Evolutionary conservation across 31 red algal genomes (phyloP).

Genomic region (Asparagopsis taxiformis): DNA sequence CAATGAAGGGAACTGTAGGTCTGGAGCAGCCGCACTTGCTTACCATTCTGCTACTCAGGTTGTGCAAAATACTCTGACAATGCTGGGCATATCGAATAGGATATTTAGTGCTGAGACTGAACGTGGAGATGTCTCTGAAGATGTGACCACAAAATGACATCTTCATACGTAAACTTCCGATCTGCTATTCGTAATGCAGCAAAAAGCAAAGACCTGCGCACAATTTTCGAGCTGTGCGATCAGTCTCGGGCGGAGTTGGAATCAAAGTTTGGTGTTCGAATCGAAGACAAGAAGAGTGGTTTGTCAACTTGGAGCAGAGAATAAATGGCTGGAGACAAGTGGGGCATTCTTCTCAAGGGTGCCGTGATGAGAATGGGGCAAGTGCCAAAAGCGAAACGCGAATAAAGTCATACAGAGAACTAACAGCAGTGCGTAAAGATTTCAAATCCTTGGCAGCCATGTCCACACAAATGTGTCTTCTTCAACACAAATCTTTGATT

Average conservation of each 20-base stretch:
- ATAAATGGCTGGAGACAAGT: neutral
- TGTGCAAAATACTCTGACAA: neutral
- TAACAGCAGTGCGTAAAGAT: constrained; percentile 46
- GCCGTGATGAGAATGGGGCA: neutral
- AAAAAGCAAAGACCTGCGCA: constrained; percentile 37
- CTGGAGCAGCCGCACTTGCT: constrained; percentile 24
- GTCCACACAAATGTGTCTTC: constrained; percentile 20
- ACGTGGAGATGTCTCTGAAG: neutral
- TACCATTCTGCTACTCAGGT: constrained; percentile 19
- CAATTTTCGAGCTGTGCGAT: constrained; percentile 47
- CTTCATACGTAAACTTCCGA: constrained; percentile 37
- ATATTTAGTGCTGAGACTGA: neutral
- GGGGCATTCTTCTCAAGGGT: constrained; percentile 1
- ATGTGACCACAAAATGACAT: constrained; percentile 7
- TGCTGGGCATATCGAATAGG: neutral
- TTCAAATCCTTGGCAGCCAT: constrained; percentile 46
- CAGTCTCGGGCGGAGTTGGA: constrained; percentile 12
- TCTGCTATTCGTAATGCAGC: constrained; percentile 32
- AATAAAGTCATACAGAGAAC: constrained; percentile 59
- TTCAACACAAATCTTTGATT: constrained; percentile 13
- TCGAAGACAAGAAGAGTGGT: constrained; percentile 38
- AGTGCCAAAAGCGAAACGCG: constrained; percentile 31
- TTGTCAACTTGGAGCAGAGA: constrained; percentile 8
- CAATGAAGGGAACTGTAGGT: constrained; percentile 23
- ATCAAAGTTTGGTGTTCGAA: constrained; percentile 30